Evolutionary conservation across 805 yeast genomes (phyloP).

Genomic region (Teunomyces stri): DNA sequence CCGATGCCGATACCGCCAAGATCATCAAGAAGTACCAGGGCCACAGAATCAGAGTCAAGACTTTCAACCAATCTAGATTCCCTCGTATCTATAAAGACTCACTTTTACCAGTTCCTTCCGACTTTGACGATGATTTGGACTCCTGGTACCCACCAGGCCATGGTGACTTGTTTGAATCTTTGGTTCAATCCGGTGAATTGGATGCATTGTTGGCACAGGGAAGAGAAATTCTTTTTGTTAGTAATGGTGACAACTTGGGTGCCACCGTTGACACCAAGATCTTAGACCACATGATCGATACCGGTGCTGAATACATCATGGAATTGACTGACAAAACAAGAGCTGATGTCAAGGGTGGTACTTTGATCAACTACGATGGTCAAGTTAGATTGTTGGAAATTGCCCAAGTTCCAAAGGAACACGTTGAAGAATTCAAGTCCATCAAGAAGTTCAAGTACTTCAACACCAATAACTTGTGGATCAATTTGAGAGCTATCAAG

Average conservation of each 20-base stretch:
- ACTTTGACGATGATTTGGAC: constrained; percentile 68
- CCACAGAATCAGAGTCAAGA: constrained; percentile 89
- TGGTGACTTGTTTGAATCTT: constrained; percentile 93
- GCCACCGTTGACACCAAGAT: constrained; percentile 95
- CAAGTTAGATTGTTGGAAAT: constrained; percentile 91
- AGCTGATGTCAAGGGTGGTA: constrained; percentile 99
- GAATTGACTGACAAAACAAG: constrained; percentile 98
- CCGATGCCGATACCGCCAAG: constrained; percentile 91
- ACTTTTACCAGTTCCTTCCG: constrained; percentile 88
- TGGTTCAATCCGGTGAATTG: constrained; percentile 86
- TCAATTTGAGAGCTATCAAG: constrained; percentile 90
- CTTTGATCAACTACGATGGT: constrained; percentile 93
- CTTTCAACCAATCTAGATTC: constrained; percentile 96
- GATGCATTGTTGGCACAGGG: constrained; percentile 89
- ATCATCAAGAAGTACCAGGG: constrained; percentile 96
- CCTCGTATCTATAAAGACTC: constrained; percentile 96
- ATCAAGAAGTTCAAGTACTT: constrained; percentile 97
- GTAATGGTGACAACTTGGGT: constrained; percentile 97
- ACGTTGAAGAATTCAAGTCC: constrained; percentile 95
- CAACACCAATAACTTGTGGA: constrained; percentile 98
- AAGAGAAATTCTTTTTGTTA: constrained; percentile 90
- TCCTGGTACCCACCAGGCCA: constrained; percentile 99
- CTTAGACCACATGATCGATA: constrained; percentile 87
- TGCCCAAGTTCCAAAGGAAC: constrained; percentile 98
- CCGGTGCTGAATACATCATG: constrained; percentile 94